Percentiles rank a stretch among this genome's conserved stretches.
These are phyloP conservation scores for Kingdonia uniflora DNA, from an alignment of 164 flowering plant species.

Conservation along the genomic window DNA sequence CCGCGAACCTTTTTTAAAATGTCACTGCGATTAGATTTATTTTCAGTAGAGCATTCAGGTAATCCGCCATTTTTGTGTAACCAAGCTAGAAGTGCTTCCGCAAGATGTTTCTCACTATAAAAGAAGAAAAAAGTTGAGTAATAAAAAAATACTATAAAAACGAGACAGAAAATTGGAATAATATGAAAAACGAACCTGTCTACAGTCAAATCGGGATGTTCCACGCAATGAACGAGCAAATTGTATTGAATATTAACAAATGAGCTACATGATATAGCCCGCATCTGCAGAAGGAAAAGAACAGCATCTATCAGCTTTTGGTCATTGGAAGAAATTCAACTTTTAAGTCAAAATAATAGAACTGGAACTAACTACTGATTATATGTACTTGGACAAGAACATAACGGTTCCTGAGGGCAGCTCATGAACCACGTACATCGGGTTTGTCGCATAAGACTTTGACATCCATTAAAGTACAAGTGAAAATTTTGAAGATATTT, in stretches of 20 bases:
- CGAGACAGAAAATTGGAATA: neutral
- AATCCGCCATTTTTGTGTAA: constrained; percentile 18
- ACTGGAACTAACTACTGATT: too few species aligned
- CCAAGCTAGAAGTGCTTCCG: constrained; percentile 56
- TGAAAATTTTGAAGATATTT: too few species aligned
- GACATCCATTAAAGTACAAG: too few species aligned
- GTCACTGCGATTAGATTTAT: constrained; percentile 10
- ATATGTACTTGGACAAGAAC: too few species aligned
- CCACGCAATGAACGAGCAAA: constrained; percentile 31
- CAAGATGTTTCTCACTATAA: constrained; percentile 66
- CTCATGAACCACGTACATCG: too few species aligned
- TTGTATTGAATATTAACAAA: constrained; percentile 36
- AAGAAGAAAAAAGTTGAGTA: neutral
- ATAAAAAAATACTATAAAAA: neutral
- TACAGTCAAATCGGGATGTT: constrained; percentile 51
- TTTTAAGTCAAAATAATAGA: too few species aligned
- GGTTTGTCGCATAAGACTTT: too few species aligned
- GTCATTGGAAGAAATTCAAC: too few species aligned
- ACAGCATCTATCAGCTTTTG: too few species aligned
- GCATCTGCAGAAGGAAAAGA: constrained; percentile 35
- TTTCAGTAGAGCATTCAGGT: constrained; percentile 12
- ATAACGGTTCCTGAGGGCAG: too few species aligned
- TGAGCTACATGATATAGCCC: constrained; percentile 34
- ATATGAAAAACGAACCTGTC: constrained; percentile 41
- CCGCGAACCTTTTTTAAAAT: constrained; percentile 53